phyloP scores from a whole-genome alignment of 1,139 yeast genomes.

The Hanseniaspora gamundiae region DNA sequence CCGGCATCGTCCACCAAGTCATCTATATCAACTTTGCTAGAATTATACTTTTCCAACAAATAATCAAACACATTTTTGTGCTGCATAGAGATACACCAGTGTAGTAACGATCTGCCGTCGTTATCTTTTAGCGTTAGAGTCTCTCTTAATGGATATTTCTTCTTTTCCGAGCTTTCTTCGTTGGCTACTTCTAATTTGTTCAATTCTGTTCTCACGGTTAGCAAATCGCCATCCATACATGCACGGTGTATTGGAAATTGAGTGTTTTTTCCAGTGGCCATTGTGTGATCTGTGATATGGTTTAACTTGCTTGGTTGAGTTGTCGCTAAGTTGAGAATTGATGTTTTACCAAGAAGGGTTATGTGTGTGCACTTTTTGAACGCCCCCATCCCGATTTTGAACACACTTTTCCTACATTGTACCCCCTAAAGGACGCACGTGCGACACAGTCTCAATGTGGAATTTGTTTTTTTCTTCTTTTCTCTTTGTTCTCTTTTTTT shows the following conservation, averaged over 20 bases:
- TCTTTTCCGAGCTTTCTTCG: conserved; percentile 6
- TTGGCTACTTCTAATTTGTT: conserved; percentile 10
- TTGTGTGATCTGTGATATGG: too few relatives aligned
- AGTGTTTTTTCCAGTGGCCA: conserved; percentile 10
- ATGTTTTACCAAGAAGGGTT: too few relatives aligned
- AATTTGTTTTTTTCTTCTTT: not conserved
- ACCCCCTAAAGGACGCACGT: too few relatives aligned
- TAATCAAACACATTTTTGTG: conserved; percentile 37
- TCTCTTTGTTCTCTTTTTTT: not conserved
- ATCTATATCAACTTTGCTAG: conserved; percentile 46
- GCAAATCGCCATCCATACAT: conserved; percentile 20
- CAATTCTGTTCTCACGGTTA: conserved; percentile 15
- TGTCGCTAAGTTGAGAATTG: too few relatives aligned
- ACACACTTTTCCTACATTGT: not conserved
- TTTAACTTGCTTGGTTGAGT: not conserved
- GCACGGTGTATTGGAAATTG: conserved; percentile 21
- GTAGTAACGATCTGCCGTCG: conserved; percentile 74
- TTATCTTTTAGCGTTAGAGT: conserved; percentile 35
- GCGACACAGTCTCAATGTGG: too few relatives aligned
- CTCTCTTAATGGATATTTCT: not conserved
- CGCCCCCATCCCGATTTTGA: too few relatives aligned
- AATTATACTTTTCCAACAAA: conserved; percentile 16
- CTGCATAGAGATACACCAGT: conserved; percentile 77
- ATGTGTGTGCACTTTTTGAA: too few relatives aligned
- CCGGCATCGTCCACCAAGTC: conserved; percentile 62